These are phyloP conservation scores for Coemansia sp. DNA, from an alignment of 192 early-diverging fungal species.

Conservation along the genomic window DNA sequence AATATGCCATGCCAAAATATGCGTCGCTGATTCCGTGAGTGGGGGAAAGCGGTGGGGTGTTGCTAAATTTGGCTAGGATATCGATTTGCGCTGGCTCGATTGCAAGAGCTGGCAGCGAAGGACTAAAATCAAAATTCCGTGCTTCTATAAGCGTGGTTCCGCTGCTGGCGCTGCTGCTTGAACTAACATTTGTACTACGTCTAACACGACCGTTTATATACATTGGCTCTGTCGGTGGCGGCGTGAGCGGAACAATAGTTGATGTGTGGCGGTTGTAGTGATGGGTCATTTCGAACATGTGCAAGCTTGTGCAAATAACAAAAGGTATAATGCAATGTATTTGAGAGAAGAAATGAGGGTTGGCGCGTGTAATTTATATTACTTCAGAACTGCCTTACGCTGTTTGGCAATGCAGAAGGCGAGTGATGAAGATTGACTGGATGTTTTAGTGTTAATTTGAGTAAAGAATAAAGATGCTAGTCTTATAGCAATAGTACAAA, in stretches of 20 bases:
- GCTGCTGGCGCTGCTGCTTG: conserved; percentile 6
- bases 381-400: too few relatives aligned
- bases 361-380: too few relatives aligned
- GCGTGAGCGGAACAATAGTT: conserved; percentile 12
- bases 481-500: too few relatives aligned
- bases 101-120: not conserved
- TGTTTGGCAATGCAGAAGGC: too few relatives aligned
- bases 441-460: too few relatives aligned
- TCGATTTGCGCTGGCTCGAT: not conserved
- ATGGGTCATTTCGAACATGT: not conserved
- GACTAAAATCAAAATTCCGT: not conserved
- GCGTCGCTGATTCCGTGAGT: conserved; percentile 17
- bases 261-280: not conserved
- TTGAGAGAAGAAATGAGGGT: too few relatives aligned
- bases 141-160: not conserved
- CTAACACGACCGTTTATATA: not conserved
- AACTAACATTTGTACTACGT: not conserved
- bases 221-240: not conserved
- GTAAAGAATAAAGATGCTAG: too few relatives aligned
- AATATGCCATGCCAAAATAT: conserved; percentile 32
- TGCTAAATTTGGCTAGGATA: conserved; percentile 9
- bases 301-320: too few relatives aligned
- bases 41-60: conserved; percentile 15
- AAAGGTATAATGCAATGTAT: too few relatives aligned
- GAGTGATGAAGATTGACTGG: too few relatives aligned